These are phyloP conservation scores for Epichloe coenophiala DNA, from an alignment of 2,329 filamentous ascomycete species.

Conservation along the genomic window DNA sequence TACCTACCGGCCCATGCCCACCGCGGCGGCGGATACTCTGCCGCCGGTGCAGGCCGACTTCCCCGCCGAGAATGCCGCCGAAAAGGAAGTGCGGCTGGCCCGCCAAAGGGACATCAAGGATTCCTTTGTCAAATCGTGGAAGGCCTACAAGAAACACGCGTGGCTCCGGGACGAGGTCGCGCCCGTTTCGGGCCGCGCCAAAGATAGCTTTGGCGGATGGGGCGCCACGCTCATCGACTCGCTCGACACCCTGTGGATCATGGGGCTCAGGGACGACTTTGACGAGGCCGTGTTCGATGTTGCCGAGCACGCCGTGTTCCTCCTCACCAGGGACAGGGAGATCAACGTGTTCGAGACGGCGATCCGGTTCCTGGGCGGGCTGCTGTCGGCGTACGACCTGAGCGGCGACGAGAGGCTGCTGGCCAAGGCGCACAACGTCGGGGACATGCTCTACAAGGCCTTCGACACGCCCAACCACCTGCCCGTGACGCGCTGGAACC, in stretches of 20 bases:
- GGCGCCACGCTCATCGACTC: slow-evolving; percentile 46
- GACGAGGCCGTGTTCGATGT: slow-evolving; percentile 36
- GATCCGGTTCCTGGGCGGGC: slow-evolving; percentile 39
- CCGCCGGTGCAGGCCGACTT: slow-evolving; percentile 6
- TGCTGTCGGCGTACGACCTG: slow-evolving; percentile 36
- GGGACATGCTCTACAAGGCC: slow-evolving; percentile 37
- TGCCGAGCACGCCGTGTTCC: slow-evolving; percentile 34
- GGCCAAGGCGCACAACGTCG: slow-evolving; percentile 34
- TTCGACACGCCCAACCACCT: slow-evolving; percentile 39
- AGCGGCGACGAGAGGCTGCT: slow-evolving; percentile 29
- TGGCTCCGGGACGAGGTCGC: slow-evolving; percentile 39
- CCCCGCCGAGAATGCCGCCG: slow-evolving; percentile 6
- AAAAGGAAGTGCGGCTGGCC: slow-evolving; percentile 18
- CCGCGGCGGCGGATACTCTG: neutral
- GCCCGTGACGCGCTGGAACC: slow-evolving; percentile 23
- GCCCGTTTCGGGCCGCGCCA: slow-evolving; percentile 32
- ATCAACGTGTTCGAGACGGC: slow-evolving; percentile 42
- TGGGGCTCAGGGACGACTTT: slow-evolving; percentile 45
- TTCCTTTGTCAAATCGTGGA: slow-evolving; percentile 32
- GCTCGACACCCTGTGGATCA: slow-evolving; percentile 49
- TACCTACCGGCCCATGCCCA: slow-evolving; percentile 7
- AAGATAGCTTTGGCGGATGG: slow-evolving; percentile 39
- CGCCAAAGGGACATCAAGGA: slow-evolving; percentile 26
- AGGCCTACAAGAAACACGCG: slow-evolving; percentile 36
- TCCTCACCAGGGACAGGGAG: slow-evolving; percentile 24